A percentile compares a stretch with the other conserved stretches of the same genome.
These are phyloP conservation scores for Botryosphaeria agaves DNA, from an alignment of 2,329 filamentous ascomycete genomes.

Conservation along the genomic window DNA sequence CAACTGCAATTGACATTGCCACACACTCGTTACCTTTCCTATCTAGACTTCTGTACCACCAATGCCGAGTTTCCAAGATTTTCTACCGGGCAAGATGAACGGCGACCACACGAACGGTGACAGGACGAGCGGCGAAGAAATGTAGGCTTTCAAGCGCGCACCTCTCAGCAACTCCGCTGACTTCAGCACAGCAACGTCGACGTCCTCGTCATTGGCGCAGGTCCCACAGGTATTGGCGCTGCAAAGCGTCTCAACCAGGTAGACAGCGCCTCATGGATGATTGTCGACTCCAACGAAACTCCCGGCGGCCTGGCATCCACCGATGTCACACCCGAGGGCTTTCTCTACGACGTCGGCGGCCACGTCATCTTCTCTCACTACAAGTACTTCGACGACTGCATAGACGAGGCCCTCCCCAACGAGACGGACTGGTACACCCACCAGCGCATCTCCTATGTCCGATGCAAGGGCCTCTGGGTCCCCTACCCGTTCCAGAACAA, in stretches of 20 bases:
- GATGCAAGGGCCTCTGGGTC: slow-evolving; percentile 92
- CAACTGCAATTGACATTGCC: neutral
- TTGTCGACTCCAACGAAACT: slow-evolving; percentile 79
- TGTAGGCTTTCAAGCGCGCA: slow-evolving; percentile 10
- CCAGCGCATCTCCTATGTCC: slow-evolving; percentile 97
- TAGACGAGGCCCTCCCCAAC: slow-evolving; percentile 89
- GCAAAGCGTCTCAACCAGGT: slow-evolving; percentile 96
- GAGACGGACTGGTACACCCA: slow-evolving; percentile 94
- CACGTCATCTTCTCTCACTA: slow-evolving; percentile 99
- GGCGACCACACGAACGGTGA: too few relatives aligned
- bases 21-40: neutral
- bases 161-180: slow-evolving; percentile 8
- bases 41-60: too few relatives aligned
- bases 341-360: slow-evolving; percentile 95
- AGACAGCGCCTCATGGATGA: slow-evolving; percentile 85
- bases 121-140: too few relatives aligned
- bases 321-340: slow-evolving; percentile 87
- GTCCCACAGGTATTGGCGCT: slow-evolving; percentile 91
- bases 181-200: slow-evolving; percentile 56
- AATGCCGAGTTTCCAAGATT: slow-evolving; percentile 23
- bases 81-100: slow-evolving; percentile 18
- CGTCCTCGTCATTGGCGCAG: slow-evolving; percentile 93
- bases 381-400: slow-evolving; percentile 99
- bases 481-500: slow-evolving; percentile 99
- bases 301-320: slow-evolving; percentile 93